Base-by-base conservation (phyloP, 768 basidiomycete species). In the Lentinula sp. region DNA sequence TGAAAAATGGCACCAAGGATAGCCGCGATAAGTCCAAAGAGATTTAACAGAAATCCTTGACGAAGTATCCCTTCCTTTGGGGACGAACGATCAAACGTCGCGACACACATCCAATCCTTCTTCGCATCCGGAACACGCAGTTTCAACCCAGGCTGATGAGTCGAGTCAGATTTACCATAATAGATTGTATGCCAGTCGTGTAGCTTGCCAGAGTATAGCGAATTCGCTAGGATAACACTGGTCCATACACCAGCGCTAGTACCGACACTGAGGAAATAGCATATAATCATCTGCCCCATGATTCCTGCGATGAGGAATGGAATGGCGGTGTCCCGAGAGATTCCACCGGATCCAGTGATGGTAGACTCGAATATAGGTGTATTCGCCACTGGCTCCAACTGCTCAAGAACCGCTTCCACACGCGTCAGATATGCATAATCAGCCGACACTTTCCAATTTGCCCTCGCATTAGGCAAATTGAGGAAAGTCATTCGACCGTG, bases 171-270 rank as follows among this genome's bases (percentile, higher is more conserved):
- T 57, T 68, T 70, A 11, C 69, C 66, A 32, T 55, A 65, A 57
- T 63, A 68, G 3, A 66, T 40, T 31, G 66, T 68, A 57, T 70
- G 69, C 63, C 61, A 62, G 43, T 71, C 70, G 23, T 62, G 64
- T 13, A 70, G 58, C 35, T 55, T 60, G 3, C 68, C 70, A 45
- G 61, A 53, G 35, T 60, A 68, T 6, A 71, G 49, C 1, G 64
- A 64, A 58, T 71, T 70, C 10, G 68, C 63, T 11, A 71, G 63
- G 16, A 65, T 68, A 23, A 71, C 68, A 40, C 60, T 65, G 2
- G 66, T 70, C 69, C 69, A 71, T 46, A 71, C 62, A 6, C 70
- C 69, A 18, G 69, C 70, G n/a, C 63, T 63, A 4, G 68, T 67
- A 59, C 68, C 68, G 28, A 70, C 65, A 40, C 63, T 55, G 39